Evolutionary conservation across 2,329 filamentous ascomycete species (phyloP).

Genomic region (Diplodia mutila): DNA sequence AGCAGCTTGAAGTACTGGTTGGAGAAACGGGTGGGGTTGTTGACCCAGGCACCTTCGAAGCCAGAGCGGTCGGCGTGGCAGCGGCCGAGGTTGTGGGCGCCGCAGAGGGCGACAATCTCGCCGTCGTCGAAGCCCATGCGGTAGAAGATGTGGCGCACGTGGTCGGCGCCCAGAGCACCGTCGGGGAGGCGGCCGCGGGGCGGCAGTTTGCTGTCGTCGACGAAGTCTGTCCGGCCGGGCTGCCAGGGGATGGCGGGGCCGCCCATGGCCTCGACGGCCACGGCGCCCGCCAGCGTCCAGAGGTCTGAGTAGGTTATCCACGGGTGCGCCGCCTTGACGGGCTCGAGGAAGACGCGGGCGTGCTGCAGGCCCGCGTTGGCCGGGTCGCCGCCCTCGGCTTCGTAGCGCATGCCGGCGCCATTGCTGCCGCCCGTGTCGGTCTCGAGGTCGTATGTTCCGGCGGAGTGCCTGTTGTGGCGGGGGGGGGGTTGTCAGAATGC

Average conservation of each 20-base stretch:
- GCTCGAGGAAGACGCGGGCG: constrained; percentile 66
- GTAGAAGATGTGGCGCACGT: constrained; percentile 61
- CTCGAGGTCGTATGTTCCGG: constrained; percentile 63
- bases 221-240: constrained; percentile 63
- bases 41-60: constrained; percentile 63
- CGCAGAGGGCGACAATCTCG: constrained; percentile 61
- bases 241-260: constrained; percentile 62
- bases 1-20: constrained; percentile 63
- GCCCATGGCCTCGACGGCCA: constrained; percentile 63
- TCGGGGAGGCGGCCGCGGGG: constrained; percentile 62
- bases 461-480: constrained; percentile 65
- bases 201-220: constrained; percentile 63
- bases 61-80: constrained; percentile 61
- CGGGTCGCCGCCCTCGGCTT: constrained; percentile 65
- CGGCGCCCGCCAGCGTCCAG: constrained; percentile 65
- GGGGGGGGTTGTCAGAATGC: no score
- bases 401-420: constrained; percentile 69
- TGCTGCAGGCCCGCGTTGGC: constrained; percentile 68
- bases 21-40: constrained; percentile 62
- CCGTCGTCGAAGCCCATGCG: constrained; percentile 65
- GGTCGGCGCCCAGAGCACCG: constrained; percentile 57
- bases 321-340: constrained; percentile 60
- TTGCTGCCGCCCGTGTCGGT: constrained; percentile 67
- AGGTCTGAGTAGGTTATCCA: constrained; percentile 70
- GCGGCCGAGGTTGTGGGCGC: constrained; percentile 61